A percentile compares a stretch with the other conserved stretches of the same genome.
Evolutionary conservation across 2,329 filamentous ascomycete genomes (phyloP).

Genomic region (Neopestalotiopsis sp.): DNA sequence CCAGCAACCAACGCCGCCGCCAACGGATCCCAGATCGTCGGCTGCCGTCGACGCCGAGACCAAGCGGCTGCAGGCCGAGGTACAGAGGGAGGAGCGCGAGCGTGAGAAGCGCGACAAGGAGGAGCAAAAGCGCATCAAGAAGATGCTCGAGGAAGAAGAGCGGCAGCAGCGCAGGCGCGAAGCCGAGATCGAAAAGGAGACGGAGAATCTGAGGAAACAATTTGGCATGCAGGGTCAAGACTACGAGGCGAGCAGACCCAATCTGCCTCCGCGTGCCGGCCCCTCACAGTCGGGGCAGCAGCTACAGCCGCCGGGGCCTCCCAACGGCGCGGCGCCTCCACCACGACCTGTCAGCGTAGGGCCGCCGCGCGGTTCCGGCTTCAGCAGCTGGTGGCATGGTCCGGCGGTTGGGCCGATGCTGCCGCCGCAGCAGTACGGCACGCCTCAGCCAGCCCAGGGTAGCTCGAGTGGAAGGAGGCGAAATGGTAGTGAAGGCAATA

Average conservation of each 20-base stretch:
- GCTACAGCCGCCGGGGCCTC: slow-evolving; percentile 32
- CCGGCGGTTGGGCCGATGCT: slow-evolving; percentile 22
- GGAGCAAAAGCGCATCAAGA: slow-evolving; percentile 63
- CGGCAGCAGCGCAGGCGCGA: slow-evolving; percentile 61
- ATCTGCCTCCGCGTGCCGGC: slow-evolving; percentile 37
- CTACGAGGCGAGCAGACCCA: slow-evolving; percentile 31
- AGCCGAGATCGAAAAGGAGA: slow-evolving; percentile 76
- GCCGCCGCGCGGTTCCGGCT: slow-evolving; percentile 35
- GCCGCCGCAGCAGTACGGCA: slow-evolving; percentile 29
- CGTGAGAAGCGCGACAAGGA: slow-evolving; percentile 59
- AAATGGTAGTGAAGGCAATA: slow-evolving; percentile 39
- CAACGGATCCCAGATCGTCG: slow-evolving; percentile 36
- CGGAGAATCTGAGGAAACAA: slow-evolving; percentile 73
- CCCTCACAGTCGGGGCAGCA: slow-evolving; percentile 25
- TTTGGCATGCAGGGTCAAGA: slow-evolving; percentile 66
- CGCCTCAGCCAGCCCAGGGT: slow-evolving; percentile 48
- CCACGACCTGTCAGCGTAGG: slow-evolving; percentile 55
- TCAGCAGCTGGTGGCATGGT: slow-evolving; percentile 37
- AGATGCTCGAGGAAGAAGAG: slow-evolving; percentile 71
- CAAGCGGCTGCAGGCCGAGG: slow-evolving; percentile 66
- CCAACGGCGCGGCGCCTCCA: slow-evolving; percentile 33
- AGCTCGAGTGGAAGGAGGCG: slow-evolving; percentile 41
- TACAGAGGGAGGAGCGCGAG: slow-evolving; percentile 60
- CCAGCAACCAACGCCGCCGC: slow-evolving; percentile 28
- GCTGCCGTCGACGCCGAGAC: slow-evolving; percentile 76